These are phyloP conservation scores for Juglanconis oblonga DNA, from an alignment of 2,329 filamentous ascomycete species.

Conservation along the genomic window DNA sequence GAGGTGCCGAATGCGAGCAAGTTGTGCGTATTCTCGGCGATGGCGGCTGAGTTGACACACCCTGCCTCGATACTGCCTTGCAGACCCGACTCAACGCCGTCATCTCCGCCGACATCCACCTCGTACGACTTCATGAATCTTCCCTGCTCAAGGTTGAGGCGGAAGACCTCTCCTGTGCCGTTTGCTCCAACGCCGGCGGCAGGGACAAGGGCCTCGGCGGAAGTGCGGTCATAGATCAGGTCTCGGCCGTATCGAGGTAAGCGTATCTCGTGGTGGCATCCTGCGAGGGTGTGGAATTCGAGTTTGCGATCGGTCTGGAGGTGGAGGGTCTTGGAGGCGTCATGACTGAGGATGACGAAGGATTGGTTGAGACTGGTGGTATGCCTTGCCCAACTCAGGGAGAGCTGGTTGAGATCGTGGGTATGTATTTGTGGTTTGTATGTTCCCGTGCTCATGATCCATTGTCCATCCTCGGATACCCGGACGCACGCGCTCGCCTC, in stretches of 20 bases:
- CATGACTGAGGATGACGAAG: constrained; percentile 81
- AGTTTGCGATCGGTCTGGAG: constrained; percentile 87
- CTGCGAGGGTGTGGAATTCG: constrained; percentile 88
- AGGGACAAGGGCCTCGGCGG: constrained; percentile 82
- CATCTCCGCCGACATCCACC: constrained; percentile 83
- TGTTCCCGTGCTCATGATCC: constrained; percentile 91
- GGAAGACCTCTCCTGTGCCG: constrained; percentile 86
- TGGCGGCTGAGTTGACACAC: constrained; percentile 80
- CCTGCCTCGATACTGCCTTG: constrained; percentile 86
- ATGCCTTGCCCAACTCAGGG: constrained; percentile 89
- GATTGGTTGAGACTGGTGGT: constrained; percentile 89
- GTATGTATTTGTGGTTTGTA: constrained; percentile 80
- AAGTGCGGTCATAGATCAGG: constrained; percentile 76
- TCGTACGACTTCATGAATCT: constrained; percentile 94
- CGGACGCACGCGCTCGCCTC: constrained; percentile 89
- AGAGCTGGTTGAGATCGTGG: constrained; percentile 91
- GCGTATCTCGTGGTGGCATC: constrained; percentile 84
- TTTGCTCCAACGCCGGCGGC: constrained; percentile 83
- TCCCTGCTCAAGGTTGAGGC: constrained; percentile 86
- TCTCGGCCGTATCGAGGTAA: constrained; percentile 92
- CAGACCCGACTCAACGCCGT: constrained; percentile 68
- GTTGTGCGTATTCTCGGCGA: constrained; percentile 87
- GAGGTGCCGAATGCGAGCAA: constrained; percentile 91
- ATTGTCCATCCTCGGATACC: constrained; percentile 92
- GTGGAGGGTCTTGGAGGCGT: constrained; percentile 93